A percentile compares a stretch with the other conserved stretches of the same genome.
phyloP scores from a whole-genome alignment of 441 rosid genomes.

The Brassica hybrid region DNA sequence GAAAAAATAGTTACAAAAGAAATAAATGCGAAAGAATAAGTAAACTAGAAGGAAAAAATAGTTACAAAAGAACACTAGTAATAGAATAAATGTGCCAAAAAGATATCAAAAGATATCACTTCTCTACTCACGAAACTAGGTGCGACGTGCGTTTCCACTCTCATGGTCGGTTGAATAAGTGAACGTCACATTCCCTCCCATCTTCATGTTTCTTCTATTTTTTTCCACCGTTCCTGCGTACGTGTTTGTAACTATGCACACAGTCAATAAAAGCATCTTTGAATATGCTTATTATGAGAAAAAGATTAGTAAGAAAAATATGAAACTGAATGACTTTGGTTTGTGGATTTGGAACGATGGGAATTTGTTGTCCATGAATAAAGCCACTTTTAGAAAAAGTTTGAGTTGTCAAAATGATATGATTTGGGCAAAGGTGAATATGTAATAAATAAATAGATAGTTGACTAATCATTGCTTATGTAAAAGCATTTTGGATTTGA shows the following conservation, averaged over 20 bases:
- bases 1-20: constrained; percentile 5
- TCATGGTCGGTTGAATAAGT: constrained; percentile 27
- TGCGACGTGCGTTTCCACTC: constrained; percentile 39
- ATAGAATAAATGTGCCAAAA: constrained; percentile 14
- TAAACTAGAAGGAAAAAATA: background rate
- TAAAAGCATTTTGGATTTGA: constrained; percentile 32
- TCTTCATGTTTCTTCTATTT: background rate
- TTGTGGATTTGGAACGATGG: constrained; percentile 18
- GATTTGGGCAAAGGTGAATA: constrained; percentile 34
- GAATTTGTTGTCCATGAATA: constrained; percentile 26
- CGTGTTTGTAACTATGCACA: constrained; percentile 15
- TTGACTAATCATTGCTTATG: constrained; percentile 39
- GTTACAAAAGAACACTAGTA: background rate
- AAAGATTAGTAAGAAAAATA: background rate
- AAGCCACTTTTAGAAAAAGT: constrained; percentile 30
- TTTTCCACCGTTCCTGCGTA: background rate
- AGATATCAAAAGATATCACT: background rate
- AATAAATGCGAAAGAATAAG: background rate
- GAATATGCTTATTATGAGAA: background rate
- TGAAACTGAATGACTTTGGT: background rate
- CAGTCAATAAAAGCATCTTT: background rate
- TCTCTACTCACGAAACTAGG: constrained; percentile 21
- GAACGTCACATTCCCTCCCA: constrained; percentile 18
- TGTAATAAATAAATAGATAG: constrained; percentile 22
- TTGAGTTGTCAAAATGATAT: constrained; percentile 25